Evolutionary conservation across 1,284 basidiomycete species (phyloP).

Genomic region (Termitomyces sp.): DNA sequence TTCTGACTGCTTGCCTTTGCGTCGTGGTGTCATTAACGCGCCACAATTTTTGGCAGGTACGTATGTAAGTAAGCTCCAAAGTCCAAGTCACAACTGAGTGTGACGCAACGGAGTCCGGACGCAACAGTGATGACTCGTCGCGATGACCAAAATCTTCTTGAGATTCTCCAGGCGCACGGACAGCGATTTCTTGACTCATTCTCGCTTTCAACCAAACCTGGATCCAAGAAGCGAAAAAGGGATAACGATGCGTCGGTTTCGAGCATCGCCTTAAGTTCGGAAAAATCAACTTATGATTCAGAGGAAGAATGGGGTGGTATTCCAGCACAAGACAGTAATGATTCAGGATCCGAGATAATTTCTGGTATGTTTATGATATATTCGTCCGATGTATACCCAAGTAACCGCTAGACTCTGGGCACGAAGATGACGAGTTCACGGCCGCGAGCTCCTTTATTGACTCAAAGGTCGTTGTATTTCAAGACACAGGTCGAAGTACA

Average conservation of each 20-base stretch:
- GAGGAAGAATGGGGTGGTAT: slow-evolving; percentile 36
- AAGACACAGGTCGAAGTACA: slow-evolving; percentile 32
- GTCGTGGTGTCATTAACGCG: slow-evolving; percentile 15
- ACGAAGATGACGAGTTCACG: slow-evolving; percentile 40
- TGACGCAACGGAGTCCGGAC: too few relatives aligned
- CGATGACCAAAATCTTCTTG: slow-evolving; percentile 44
- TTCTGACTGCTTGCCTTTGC: slow-evolving; percentile 25
- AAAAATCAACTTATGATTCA: slow-evolving; percentile 5
- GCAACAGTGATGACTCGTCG: slow-evolving; percentile 19
- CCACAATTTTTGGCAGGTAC: too few relatives aligned
- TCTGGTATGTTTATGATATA: slow-evolving; percentile 10
- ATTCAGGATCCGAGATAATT: slow-evolving; percentile 7
- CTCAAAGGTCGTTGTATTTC: slow-evolving; percentile 55
- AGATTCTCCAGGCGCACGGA: slow-evolving; percentile 60
- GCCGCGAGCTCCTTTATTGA: slow-evolving; percentile 25
- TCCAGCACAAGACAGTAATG: slow-evolving; percentile 3
- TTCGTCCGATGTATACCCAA: not conserved
- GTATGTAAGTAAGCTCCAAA: too few relatives aligned
- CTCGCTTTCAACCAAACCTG: slow-evolving; percentile 22
- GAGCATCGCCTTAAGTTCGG: slow-evolving; percentile 9
- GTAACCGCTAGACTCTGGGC: slow-evolving; percentile 26
- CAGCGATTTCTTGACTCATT: slow-evolving; percentile 59
- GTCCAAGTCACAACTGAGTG: not conserved
- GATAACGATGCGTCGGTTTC: slow-evolving; percentile 3
- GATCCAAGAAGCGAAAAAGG: slow-evolving; percentile 26